Percentiles rank a stretch among this genome's conserved stretches.
phyloP scores from a whole-genome alignment of 1,139 yeast species.

The Geotrichum cucujoidarum region DNA sequence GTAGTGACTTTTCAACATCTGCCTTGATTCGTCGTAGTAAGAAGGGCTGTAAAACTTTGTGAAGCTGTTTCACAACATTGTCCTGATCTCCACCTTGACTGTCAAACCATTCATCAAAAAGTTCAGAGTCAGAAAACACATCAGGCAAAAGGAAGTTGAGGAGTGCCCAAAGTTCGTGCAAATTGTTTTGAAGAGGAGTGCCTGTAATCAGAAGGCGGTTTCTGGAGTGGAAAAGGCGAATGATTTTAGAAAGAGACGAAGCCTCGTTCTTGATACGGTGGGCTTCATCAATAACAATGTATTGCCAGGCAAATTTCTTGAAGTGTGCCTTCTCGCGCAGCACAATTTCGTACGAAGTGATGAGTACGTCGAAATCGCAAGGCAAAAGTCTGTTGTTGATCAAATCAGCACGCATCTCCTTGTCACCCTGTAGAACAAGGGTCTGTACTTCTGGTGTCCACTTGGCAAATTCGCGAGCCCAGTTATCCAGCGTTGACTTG shows the following conservation, averaged over 20 bases:
- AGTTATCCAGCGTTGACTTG: slow-evolving; percentile 88
- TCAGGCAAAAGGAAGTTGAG: slow-evolving; percentile 88
- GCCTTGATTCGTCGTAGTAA: slow-evolving; percentile 82
- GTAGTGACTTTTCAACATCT: slow-evolving; percentile 84
- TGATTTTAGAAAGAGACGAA: slow-evolving; percentile 81
- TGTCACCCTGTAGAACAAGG: slow-evolving; percentile 79
- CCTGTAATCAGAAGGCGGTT: slow-evolving; percentile 88
- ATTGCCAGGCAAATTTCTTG: slow-evolving; percentile 87
- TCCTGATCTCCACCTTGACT: slow-evolving; percentile 54
- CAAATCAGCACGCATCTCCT: slow-evolving; percentile 63
- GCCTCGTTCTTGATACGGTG: slow-evolving; percentile 95
- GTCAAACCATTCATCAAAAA: slow-evolving; percentile 87
- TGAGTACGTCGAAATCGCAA: slow-evolving; percentile 80
- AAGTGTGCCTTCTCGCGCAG: slow-evolving; percentile 77
- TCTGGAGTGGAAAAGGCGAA: slow-evolving; percentile 77
- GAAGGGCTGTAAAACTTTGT: slow-evolving; percentile 81
- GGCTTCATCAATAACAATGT: slow-evolving; percentile 92
- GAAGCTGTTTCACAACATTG: slow-evolving; percentile 74
- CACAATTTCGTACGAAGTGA: slow-evolving; percentile 91
- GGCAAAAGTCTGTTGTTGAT: slow-evolving; percentile 56
- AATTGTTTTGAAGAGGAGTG: slow-evolving; percentile 89
- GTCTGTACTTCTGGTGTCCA: slow-evolving; percentile 97
- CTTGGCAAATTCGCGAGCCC: slow-evolving; percentile 87
- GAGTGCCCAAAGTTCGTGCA: slow-evolving; percentile 95
- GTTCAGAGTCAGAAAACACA: slow-evolving; percentile 85